Base-by-base conservation (phyloP, 192 early-diverging fungal species). In the Martensiomyces pterosporus region DNA sequence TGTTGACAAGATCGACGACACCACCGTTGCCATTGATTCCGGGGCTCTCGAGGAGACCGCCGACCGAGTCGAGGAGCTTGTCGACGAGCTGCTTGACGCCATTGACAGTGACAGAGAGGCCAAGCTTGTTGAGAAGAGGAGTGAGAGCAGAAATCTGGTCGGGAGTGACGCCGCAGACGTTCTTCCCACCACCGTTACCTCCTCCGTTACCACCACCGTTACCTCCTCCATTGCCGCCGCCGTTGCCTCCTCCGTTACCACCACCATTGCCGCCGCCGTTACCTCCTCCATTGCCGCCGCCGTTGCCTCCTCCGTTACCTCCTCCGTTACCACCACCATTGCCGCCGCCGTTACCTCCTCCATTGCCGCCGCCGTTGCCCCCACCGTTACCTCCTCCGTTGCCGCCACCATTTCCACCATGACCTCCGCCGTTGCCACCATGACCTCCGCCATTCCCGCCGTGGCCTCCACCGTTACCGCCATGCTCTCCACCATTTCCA, bases 31-130 rank as follows among this genome's bases (percentile, higher is more conserved):
- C 60, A 29, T 59, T 63, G 40, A 71, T 40, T 1, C 41, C 60
- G 2, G 50, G 47, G 43, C 67, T 63, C 32, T 54, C 55, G 8
- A 71, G 67, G 12, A 64, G 55, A 6, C 49, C 67, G 16, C 51
- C 67, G 16, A 55, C 47, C 33, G 51, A 47, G 46, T 39, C 25
- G 14, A 59, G 35, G 2, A 71, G 32, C n/a, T 63, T 63, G 27
- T 71, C 51, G 24, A 71, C 67, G 26, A 71, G 60, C 47, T 64
- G 49, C 48, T 71, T 71, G 24, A 71, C 67, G 1, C 60, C 67
- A n/a, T 71, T 39, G 26, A 71, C 60, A 0, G 67, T 71, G 32
- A 56, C 54, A 1, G 60, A 58, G 1, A 71, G 56, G 13, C 67
- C 67, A 3, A 71, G 60, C 51, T 63, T 63, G 52, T 71, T 49